These are phyloP conservation scores for Pythium dissimile DNA, from an alignment of 352 stramenopile species.

Conservation along the genomic window DNA sequence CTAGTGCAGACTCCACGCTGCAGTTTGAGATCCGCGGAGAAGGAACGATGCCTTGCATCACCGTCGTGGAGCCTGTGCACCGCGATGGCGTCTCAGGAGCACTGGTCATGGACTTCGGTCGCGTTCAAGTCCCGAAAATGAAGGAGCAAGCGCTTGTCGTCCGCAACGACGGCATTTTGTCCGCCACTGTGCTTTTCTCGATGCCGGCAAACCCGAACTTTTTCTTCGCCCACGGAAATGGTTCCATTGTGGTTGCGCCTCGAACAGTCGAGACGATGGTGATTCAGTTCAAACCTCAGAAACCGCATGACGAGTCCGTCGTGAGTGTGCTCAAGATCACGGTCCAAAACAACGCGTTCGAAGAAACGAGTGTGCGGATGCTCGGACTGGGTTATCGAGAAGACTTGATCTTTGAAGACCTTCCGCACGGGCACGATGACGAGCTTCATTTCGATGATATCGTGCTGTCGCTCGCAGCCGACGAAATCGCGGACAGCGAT, in stretches of 20 bases:
- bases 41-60: conserved; percentile 92
- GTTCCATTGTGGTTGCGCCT: conserved; percentile 70
- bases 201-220: conserved; percentile 76
- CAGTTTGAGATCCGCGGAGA: conserved; percentile 90
- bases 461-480: conserved; percentile 21
- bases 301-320: conserved; percentile 59
- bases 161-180: conserved; percentile 91
- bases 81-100: conserved; percentile 51
- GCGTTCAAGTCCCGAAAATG: conserved; percentile 66
- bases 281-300: conserved; percentile 84
- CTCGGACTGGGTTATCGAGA: conserved; percentile 75
- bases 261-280: conserved; percentile 53
- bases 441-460: conserved; percentile 88
- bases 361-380: conserved; percentile 77
- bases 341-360: conserved; percentile 91
- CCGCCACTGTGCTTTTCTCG: conserved; percentile 89
- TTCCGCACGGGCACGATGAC: conserved; percentile 70
- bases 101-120: conserved; percentile 80
- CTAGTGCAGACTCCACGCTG: conserved; percentile 40
- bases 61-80: conserved; percentile 75
- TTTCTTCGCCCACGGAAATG: conserved; percentile 65
- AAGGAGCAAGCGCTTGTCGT: conserved; percentile 67
- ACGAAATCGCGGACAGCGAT: conserved; percentile 14
- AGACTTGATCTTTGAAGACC: conserved; percentile 85
- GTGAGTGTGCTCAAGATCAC: conserved; percentile 67